phyloP scores from a whole-genome alignment of 306 rosid genomes.

The Acacia confusa region DNA sequence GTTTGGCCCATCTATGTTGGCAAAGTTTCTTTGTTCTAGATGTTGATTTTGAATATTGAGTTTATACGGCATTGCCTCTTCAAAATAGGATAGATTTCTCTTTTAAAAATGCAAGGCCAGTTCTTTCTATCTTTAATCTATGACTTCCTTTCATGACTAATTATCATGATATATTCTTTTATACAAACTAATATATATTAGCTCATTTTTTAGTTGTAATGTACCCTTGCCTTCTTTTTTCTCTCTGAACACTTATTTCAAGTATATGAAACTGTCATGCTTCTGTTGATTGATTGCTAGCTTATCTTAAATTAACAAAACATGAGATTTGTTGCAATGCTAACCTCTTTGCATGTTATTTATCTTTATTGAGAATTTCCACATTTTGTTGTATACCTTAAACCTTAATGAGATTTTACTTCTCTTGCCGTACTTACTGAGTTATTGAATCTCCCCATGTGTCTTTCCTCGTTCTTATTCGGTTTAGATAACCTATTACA shows the following conservation, averaged over 20 bases:
- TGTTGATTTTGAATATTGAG: neutral
- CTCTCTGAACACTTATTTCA: neutral
- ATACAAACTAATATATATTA: neutral
- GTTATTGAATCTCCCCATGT: neutral
- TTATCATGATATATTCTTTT: neutral
- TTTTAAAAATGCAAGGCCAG: neutral
- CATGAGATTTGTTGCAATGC: neutral
- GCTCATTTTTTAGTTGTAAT: neutral
- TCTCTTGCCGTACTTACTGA: neutral
- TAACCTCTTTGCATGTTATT: neutral
- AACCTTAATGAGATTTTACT: neutral
- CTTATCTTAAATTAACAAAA: neutral
- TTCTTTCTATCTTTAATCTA: neutral
- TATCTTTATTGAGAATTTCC: neutral
- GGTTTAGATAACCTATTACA: neutral
- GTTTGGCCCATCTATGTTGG: neutral
- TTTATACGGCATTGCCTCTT: neutral
- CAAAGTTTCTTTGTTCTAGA: neutral
- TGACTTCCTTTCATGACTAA: neutral
- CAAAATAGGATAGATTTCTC: neutral
- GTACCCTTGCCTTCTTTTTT: neutral
- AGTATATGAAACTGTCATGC: neutral
- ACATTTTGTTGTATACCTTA: neutral
- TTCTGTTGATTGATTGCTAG: neutral
- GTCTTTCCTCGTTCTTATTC: neutral